These are phyloP conservation scores for Pseudozyma thailandica DNA, from an alignment of 1,284 basidiomycete genomes.

Conservation along the genomic window DNA sequence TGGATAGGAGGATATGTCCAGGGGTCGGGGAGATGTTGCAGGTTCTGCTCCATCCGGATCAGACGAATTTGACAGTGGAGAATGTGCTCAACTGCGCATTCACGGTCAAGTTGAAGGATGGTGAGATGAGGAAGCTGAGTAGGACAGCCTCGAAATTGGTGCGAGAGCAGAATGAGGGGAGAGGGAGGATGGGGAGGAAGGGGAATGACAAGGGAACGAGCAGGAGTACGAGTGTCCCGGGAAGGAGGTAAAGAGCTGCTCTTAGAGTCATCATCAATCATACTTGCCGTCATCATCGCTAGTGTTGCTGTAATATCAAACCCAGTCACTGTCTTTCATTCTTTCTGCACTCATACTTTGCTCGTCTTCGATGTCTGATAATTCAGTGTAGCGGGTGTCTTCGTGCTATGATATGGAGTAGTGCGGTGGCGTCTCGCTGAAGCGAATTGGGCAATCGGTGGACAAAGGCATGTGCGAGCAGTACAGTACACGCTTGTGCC, in stretches of 20 bases:
- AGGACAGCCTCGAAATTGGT: constrained; percentile 61
- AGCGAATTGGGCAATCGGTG: too few relatives aligned
- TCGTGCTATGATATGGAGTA: too few relatives aligned
- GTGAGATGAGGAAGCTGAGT: constrained; percentile 78
- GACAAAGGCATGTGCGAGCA: too few relatives aligned
- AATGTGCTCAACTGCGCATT: constrained; percentile 75
- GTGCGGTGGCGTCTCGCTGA: too few relatives aligned
- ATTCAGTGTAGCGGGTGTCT: too few relatives aligned
- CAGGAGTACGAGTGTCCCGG: constrained; percentile 42
- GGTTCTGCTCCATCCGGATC: constrained; percentile 72
- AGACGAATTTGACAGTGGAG: constrained; percentile 60
- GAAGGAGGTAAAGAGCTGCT: constrained; percentile 11
- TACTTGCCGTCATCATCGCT: too few relatives aligned
- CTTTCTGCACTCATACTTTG: too few relatives aligned
- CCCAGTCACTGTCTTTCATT: too few relatives aligned
- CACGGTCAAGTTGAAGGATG: constrained; percentile 81
- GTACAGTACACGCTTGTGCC: too few relatives aligned
- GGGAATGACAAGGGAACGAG: neutral
- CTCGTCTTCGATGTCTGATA: too few relatives aligned
- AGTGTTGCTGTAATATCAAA: too few relatives aligned
- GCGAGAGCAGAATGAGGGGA: constrained; percentile 39
- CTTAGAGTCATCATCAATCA: too few relatives aligned
- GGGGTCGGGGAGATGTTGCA: constrained; percentile 72
- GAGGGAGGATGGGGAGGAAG: constrained; percentile 7
- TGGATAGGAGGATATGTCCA: constrained; percentile 71